Conservation (phyloP, 1,139 yeast species). For the Geotrichum reessii region DNA sequence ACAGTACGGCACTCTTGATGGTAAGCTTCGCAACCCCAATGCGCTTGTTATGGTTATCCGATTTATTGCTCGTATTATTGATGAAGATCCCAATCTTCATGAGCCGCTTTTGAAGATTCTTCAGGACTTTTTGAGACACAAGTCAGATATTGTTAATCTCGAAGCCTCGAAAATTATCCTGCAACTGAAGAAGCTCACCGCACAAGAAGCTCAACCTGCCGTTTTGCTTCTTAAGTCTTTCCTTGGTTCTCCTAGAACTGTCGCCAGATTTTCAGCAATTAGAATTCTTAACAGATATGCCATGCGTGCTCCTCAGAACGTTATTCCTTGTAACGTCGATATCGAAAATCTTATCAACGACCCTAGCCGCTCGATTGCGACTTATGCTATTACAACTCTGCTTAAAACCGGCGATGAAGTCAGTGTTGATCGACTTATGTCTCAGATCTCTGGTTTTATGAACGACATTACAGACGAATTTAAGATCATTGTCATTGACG, state of each 20-base stretch:
- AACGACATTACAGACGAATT: constrained; percentile 94
- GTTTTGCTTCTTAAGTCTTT: constrained; percentile 68
- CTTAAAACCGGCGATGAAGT: constrained; percentile 92
- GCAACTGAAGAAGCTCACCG: constrained; percentile 52
- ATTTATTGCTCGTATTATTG: constrained; percentile 68
- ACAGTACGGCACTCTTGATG: constrained; percentile 54
- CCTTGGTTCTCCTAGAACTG: constrained; percentile 81
- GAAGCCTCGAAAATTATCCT: constrained; percentile 89
- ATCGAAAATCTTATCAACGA: constrained; percentile 84
- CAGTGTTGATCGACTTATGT: constrained; percentile 81
- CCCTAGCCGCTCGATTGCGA: constrained; percentile 86
- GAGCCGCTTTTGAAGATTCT: constrained; percentile 56
- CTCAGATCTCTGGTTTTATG: constrained; percentile 83
- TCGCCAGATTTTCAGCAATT: constrained; percentile 88
- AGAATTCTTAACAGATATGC: constrained; percentile 84
- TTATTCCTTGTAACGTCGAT: constrained; percentile 70
- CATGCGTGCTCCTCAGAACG: constrained; percentile 70
- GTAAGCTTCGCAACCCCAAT: constrained; percentile 40
- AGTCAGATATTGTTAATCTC: constrained; percentile 83
- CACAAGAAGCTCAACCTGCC: constrained; percentile 60
- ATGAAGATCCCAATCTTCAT: constrained; percentile 45
- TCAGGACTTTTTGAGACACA: constrained; percentile 67
- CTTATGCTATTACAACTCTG: constrained; percentile 95
- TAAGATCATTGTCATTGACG: constrained; percentile 89
- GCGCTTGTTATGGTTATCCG: constrained; percentile 85